These are phyloP conservation scores for Arxiozyma heterogenica DNA, from an alignment of 1,139 yeast species.

Conservation along the genomic window DNA sequence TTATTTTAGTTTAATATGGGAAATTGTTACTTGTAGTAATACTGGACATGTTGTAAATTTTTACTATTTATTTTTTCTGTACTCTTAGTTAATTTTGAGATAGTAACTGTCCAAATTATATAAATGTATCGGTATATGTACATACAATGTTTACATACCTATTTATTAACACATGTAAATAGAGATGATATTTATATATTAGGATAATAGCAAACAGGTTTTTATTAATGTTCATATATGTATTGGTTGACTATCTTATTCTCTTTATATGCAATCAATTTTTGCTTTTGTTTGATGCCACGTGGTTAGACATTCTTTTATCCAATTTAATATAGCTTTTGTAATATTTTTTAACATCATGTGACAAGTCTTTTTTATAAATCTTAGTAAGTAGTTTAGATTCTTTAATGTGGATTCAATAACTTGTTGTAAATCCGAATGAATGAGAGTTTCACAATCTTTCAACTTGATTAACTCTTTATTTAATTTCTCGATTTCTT, in stretches of 20 bases:
- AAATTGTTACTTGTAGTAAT: too few relatives aligned
- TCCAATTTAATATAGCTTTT: constrained; percentile 23
- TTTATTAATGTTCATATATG: not conserved
- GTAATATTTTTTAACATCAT: constrained; percentile 25
- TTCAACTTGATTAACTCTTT: constrained; percentile 32
- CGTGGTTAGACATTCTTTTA: constrained; percentile 29
- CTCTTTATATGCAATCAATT: constrained; percentile 7
- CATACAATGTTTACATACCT: not conserved
- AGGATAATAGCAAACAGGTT: not conserved
- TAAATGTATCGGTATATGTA: too few relatives aligned
- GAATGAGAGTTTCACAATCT: constrained; percentile 31
- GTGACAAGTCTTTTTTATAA: constrained; percentile 25
- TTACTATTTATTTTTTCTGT: too few relatives aligned
- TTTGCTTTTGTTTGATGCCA: constrained; percentile 27
- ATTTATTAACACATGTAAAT: too few relatives aligned
- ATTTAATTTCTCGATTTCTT: constrained; percentile 25
- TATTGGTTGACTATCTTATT: not conserved
- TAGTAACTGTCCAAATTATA: too few relatives aligned
- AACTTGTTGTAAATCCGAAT: constrained; percentile 31
- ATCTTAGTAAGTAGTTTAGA: constrained; percentile 17
- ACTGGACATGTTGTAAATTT: not conserved
- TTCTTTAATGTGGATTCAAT: constrained; percentile 27
- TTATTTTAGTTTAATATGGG: not conserved
- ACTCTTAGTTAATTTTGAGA: too few relatives aligned
- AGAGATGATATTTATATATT: not conserved